These are phyloP conservation scores for Hamamelis virginiana DNA, from an alignment of 164 flowering plant species.

Conservation along the genomic window DNA sequence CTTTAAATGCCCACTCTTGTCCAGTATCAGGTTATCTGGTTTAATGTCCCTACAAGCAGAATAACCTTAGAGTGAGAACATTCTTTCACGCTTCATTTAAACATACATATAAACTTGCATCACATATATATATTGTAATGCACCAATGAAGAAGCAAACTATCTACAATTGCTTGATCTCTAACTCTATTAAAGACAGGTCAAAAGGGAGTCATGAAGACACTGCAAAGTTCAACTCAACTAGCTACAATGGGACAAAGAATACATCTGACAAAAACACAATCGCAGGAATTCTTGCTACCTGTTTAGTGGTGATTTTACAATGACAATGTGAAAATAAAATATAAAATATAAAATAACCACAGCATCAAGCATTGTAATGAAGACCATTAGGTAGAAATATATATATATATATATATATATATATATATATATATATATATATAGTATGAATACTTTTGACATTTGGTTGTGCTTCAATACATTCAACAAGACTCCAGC, in stretches of 20 bases:
- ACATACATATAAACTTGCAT: background rate
- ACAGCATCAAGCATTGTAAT: background rate
- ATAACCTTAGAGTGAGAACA: constrained; percentile 13
- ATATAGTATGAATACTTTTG: background rate
- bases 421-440: too few species aligned
- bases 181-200: background rate
- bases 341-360: too few species aligned
- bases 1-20: constrained; percentile 89
- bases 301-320: too few species aligned
- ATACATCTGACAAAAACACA: too few species aligned
- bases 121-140: background rate
- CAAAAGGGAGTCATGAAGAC: too few species aligned
- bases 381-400: background rate
- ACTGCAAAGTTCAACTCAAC: too few species aligned
- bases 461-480: background rate
- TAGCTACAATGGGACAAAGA: too few species aligned
- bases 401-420: background rate
- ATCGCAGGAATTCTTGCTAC: too few species aligned
- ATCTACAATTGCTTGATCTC: background rate
- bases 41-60: constrained; percentile 76
- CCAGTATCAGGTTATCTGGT: constrained; percentile 91
- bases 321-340: too few species aligned
- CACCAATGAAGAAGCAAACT: background rate
- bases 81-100: background rate
- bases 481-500: background rate